A percentile compares a stretch with the other conserved stretches of the same genome.
Evolutionary conservation across 306 rosid species (phyloP).

Genomic region (Aeschynomene evenia): DNA sequence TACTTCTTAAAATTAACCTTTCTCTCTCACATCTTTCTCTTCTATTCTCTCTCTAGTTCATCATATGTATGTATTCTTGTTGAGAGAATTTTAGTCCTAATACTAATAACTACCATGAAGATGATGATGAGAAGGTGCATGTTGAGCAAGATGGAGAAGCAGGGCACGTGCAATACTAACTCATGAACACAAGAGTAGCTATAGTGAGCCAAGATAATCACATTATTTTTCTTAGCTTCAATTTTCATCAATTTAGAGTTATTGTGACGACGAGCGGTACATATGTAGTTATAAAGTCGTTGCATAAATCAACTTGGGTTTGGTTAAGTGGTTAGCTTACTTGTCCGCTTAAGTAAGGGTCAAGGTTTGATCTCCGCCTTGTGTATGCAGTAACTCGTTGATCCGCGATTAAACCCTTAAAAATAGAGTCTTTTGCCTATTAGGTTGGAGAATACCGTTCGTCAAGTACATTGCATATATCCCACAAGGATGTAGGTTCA

Average conservation of each 20-base stretch:
- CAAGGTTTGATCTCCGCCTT: too few relatives aligned
- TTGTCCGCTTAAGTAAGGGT: too few relatives aligned
- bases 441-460: too few relatives aligned
- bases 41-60: slow-evolving; percentile 11
- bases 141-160: slow-evolving; percentile 99
- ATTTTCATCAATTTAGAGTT: background rate
- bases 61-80: background rate
- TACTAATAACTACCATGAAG: background rate
- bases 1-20: slow-evolving; percentile 16
- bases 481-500: too few relatives aligned
- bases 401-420: too few relatives aligned
- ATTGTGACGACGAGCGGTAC: too few relatives aligned
- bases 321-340: too few relatives aligned
- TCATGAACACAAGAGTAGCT: slow-evolving; percentile 18
- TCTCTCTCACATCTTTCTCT: background rate
- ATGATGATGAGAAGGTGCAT: slow-evolving; percentile 50
- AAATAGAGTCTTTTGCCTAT: too few relatives aligned
- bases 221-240: slow-evolving; percentile 29
- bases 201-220: background rate
- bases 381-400: too few relatives aligned
- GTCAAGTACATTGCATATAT: too few relatives aligned
- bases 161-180: slow-evolving; percentile 99
- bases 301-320: too few relatives aligned
- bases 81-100: slow-evolving; percentile 8
- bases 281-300: too few relatives aligned